These are phyloP conservation scores for Exsudoporus frostii DNA, from an alignment of 768 basidiomycete genomes.

Conservation along the genomic window DNA sequence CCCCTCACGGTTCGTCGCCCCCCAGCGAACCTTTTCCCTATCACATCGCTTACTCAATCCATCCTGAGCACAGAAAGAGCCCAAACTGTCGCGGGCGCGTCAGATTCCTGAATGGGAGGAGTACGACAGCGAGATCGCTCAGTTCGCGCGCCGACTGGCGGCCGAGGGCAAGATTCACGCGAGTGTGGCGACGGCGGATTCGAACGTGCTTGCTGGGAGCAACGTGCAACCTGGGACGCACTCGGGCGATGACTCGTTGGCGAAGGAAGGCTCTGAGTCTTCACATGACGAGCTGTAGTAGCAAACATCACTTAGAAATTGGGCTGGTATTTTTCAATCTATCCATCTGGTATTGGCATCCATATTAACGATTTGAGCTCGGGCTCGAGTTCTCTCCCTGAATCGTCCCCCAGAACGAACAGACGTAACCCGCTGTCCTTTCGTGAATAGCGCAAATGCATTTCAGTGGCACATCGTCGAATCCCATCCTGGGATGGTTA, in stretches of 20 bases:
- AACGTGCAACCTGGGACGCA: slow-evolving; percentile 29
- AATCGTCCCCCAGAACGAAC: not conserved
- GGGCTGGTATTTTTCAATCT: not conserved
- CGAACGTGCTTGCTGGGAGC: slow-evolving; percentile 59
- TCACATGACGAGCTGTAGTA: slow-evolving; percentile 22
- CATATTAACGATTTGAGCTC: not conserved
- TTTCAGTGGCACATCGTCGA: too few species aligned
- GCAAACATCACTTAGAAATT: not conserved
- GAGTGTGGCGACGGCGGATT: slow-evolving; percentile 63
- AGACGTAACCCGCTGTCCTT: not conserved
- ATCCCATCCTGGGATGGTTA: too few species aligned
- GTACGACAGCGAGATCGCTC: slow-evolving; percentile 88
- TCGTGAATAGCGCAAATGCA: not conserved
- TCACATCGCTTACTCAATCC: not conserved
- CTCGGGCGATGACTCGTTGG: not conserved
- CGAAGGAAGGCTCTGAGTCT: not conserved
- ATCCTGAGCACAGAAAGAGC: slow-evolving; percentile 74
- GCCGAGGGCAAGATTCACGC: slow-evolving; percentile 68
- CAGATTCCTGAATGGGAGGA: slow-evolving; percentile 98
- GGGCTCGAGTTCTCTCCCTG: not conserved
- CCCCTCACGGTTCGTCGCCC: slow-evolving; percentile 73
- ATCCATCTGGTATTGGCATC: not conserved
- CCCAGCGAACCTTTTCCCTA: too few species aligned
- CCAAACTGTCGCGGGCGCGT: slow-evolving; percentile 88
- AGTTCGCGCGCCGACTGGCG: slow-evolving; percentile 70